Percentiles rank a stretch among this genome's conserved stretches.
Conservation (phyloP, 2,329 filamentous ascomycete genomes). For the Teratosphaeria viscida region DNA sequence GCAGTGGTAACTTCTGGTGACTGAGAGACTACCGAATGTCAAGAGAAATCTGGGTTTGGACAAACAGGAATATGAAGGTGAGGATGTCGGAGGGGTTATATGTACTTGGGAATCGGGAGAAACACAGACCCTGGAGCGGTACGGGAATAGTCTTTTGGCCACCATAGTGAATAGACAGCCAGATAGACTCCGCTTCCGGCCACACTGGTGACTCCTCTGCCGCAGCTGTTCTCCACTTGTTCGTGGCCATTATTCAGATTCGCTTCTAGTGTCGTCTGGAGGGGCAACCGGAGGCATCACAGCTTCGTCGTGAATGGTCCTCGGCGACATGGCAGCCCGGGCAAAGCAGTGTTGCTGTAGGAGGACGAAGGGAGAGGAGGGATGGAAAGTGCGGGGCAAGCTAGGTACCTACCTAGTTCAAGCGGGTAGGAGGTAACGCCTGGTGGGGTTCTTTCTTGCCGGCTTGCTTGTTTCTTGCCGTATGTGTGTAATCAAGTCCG, state of each 20-base stretch:
- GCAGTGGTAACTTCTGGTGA: not conserved
- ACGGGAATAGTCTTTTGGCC: not conserved
- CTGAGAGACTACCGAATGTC: not conserved
- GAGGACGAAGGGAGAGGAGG: not conserved
- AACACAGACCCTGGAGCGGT: not conserved
- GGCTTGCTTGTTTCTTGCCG: not conserved
- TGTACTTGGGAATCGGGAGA: not conserved
- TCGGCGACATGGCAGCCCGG: constrained; percentile 7
- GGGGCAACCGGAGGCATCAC: not conserved
- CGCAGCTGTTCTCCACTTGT: constrained; percentile 3
- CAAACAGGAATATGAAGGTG: constrained; percentile 3
- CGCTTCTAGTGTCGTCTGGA: not conserved
- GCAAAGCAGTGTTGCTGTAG: not conserved
- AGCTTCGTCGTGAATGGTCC: constrained; percentile 4
- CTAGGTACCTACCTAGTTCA: not conserved
- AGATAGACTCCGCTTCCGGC: constrained; percentile 2
- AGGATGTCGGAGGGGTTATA: constrained; percentile 13
- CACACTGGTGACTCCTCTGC: not conserved
- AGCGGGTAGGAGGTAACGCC: no score
- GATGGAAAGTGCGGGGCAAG: constrained; percentile 7
- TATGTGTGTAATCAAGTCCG: no score
- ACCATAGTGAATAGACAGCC: not conserved
- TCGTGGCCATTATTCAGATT: not conserved
- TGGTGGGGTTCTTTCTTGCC: not conserved
- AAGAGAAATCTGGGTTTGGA: not conserved